phyloP scores from a whole-genome alignment of 1,284 basidiomycete species.

The Pyrrhoderma noxium region DNA sequence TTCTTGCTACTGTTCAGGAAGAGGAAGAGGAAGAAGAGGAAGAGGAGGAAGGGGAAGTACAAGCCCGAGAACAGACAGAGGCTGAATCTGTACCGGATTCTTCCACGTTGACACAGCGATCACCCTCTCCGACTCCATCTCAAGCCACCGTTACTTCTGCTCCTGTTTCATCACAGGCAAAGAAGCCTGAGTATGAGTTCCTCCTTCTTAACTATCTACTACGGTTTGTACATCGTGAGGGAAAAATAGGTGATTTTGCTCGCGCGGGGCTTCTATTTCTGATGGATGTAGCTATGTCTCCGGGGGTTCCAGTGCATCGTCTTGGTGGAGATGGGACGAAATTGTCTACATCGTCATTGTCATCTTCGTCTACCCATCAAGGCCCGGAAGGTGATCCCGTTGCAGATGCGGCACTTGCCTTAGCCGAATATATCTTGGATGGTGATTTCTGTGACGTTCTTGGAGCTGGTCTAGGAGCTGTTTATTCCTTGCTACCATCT shows the following conservation, averaged over 20 bases:
- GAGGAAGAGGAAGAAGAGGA: conserved; percentile 49
- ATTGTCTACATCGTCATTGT: conserved; percentile 26
- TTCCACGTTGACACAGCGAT: conserved; percentile 20
- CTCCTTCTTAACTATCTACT: conserved; percentile 93
- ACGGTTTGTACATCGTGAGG: conserved; percentile 92
- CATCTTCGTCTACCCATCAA: conserved; percentile 14
- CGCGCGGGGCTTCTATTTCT: conserved; percentile 87
- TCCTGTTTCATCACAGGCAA: conserved; percentile 36
- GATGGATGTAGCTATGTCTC: conserved; percentile 90
- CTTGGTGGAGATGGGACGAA: conserved; percentile 30
- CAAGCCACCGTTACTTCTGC: conserved; percentile 50
- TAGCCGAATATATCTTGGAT: conserved; percentile 89
- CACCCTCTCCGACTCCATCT: conserved; percentile 52
- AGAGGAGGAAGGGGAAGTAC: conserved; percentile 40
- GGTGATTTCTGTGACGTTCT: conserved; percentile 96
- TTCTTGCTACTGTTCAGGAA: conserved; percentile 61
- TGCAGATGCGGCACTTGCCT: conserved; percentile 74
- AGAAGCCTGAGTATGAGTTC: conserved; percentile 88
- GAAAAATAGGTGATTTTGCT: conserved; percentile 89
- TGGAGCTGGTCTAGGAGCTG: conserved; percentile 87
- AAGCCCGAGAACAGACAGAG: conserved; percentile 40
- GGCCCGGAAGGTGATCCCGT: conserved; percentile 51
- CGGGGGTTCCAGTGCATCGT: conserved; percentile 43
- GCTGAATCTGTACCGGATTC: conserved; percentile 26
- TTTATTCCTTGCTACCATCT: conserved; percentile 86